Conservation (phyloP, 1,284 basidiomycete species). For the Marasmius fiardii region DNA sequence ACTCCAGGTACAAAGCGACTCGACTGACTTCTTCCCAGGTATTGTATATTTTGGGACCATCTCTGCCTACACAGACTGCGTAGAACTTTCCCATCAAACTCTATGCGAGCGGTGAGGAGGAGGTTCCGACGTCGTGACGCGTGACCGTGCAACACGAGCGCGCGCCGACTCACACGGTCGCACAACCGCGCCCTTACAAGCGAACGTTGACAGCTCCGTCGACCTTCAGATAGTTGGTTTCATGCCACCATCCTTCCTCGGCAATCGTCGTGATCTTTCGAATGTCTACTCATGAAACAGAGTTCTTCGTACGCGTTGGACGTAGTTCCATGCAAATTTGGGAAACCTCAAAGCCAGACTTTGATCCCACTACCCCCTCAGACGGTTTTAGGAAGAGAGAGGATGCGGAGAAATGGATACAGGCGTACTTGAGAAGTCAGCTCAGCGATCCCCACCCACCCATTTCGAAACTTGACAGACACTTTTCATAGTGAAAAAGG, state of each 20-base stretch:
- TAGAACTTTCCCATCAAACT: conserved; percentile 46
- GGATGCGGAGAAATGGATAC: conserved; percentile 8
- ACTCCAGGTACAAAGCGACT: background rate
- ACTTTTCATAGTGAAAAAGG: background rate
- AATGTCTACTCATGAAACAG: background rate
- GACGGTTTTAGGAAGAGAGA: background rate
- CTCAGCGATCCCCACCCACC: background rate
- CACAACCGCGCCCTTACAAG: background rate
- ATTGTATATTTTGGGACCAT: conserved; percentile 49
- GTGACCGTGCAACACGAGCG: background rate
- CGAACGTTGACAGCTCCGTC: background rate
- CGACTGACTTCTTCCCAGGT: conserved; percentile 52
- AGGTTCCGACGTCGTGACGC: background rate
- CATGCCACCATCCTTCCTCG: background rate
- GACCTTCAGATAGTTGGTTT: background rate
- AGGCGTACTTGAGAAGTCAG: background rate
- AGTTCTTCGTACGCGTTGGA: background rate
- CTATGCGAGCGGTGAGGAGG: conserved; percentile 7
- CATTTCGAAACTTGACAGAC: background rate
- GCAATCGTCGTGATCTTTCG: background rate
- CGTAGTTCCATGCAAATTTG: background rate
- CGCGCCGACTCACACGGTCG: background rate
- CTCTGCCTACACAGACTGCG: conserved; percentile 50
- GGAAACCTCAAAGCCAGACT: background rate
- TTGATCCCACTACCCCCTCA: background rate